These are phyloP conservation scores for Neocatenulostroma microsporum DNA, from an alignment of 2,329 filamentous ascomycete species.

Conservation along the genomic window DNA sequence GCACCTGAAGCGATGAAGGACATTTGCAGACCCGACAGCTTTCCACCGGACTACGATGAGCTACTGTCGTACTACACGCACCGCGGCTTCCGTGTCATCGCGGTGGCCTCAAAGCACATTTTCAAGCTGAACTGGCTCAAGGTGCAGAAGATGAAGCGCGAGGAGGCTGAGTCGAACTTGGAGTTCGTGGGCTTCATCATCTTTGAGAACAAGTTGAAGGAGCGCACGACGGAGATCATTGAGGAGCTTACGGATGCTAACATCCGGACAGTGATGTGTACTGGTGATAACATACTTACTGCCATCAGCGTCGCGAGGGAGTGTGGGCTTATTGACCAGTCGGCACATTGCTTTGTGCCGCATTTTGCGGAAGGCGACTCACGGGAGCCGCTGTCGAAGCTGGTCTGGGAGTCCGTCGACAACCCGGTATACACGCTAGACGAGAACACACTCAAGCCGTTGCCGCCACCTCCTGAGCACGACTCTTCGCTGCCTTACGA, in stretches of 20 bases:
- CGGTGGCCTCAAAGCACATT: constrained; percentile 82
- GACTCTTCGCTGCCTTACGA: constrained; percentile 83
- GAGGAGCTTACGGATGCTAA: constrained; percentile 73
- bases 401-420: constrained; percentile 94
- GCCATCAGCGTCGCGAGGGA: constrained; percentile 93
- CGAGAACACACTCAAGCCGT: constrained; percentile 69
- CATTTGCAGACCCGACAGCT: constrained; percentile 76
- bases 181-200: constrained; percentile 95
- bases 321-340: constrained; percentile 71
- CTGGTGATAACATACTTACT: constrained; percentile 94
- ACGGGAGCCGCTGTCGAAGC: constrained; percentile 61
- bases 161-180: constrained; percentile 73
- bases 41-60: constrained; percentile 85
- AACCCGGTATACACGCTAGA: constrained; percentile 71
- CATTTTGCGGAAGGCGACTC: constrained; percentile 75
- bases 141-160: constrained; percentile 83
- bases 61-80: constrained; percentile 87
- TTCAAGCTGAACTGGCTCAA: constrained; percentile 87
- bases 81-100: constrained; percentile 92
- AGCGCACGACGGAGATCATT: constrained; percentile 71
- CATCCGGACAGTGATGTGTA: constrained; percentile 91
- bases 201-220: constrained; percentile 97
- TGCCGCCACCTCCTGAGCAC: constrained; percentile 58
- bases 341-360: constrained; percentile 85
- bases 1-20: constrained; percentile 94